A percentile compares a stretch with the other conserved stretches of the same genome.
phyloP scores from a whole-genome alignment of 176 grass and related monocot genomes.

The maize (Zea mays) region Zm-B73-REFERENCE-NAM-5.0 NC_050099.1:164115001-164115500 shows the following conservation, averaged over 20 bases:
- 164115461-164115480: background rate
- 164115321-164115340: background rate
- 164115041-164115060: constrained; percentile 84
- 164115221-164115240: constrained; percentile 52
- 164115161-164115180: constrained; percentile 91
- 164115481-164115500: background rate
- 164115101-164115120: background rate
- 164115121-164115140: no score
- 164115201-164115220: constrained; percentile 70
- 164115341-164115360: background rate
- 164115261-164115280: no score
- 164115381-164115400: constrained; percentile 15
- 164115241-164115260: background rate
- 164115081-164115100: no score
- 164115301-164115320: constrained; percentile 15
- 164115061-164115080: constrained; percentile 56
- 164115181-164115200: constrained; percentile 65
- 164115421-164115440: background rate
- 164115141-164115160: constrained; percentile 31
- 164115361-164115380: background rate
- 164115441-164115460: background rate
- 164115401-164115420: background rate
- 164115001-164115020: constrained; percentile 94
- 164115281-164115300: background rate
- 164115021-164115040: constrained; percentile 97